Percentiles rank a stretch among this genome's conserved stretches.
phyloP scores from a whole-genome alignment of 2,329 filamentous ascomycete species.

The Paraphaeosphaeria minitans region DNA sequence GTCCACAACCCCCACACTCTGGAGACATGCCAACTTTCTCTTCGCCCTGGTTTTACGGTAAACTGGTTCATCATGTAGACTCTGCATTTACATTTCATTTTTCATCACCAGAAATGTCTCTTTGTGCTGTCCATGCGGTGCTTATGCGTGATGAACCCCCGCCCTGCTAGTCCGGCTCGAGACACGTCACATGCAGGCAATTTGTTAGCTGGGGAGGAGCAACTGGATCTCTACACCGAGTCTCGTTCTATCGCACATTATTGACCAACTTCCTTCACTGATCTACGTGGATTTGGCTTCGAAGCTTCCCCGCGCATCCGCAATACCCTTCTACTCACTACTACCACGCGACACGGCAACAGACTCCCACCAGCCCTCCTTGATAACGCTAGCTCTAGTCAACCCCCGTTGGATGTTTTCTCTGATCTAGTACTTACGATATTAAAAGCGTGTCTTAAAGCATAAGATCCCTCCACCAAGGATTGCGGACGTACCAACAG shows the following conservation, averaged over 20 bases:
- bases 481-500: not conserved
- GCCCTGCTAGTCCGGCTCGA: not conserved
- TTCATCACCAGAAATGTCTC: not conserved
- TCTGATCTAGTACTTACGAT: not conserved
- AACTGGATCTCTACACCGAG: not conserved
- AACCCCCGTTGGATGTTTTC: not conserved
- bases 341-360: not conserved
- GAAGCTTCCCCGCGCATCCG: too few relatives aligned
- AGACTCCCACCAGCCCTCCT: not conserved
- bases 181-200: not conserved
- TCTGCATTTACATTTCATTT: not conserved
- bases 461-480: not conserved
- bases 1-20: not conserved
- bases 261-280: not conserved
- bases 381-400: not conserved
- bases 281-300: not conserved
- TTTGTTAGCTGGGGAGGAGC: not conserved
- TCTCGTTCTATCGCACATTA: not conserved
- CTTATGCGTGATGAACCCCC: not conserved
- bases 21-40: not conserved
- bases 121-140: not conserved
- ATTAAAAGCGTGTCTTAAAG: not conserved
- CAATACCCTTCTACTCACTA: not conserved
- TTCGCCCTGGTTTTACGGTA: not conserved
- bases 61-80: not conserved